Evolutionary conservation across 1,139 yeast genomes (phyloP).

Genomic region (Debaryomycetaceae sp.): DNA sequence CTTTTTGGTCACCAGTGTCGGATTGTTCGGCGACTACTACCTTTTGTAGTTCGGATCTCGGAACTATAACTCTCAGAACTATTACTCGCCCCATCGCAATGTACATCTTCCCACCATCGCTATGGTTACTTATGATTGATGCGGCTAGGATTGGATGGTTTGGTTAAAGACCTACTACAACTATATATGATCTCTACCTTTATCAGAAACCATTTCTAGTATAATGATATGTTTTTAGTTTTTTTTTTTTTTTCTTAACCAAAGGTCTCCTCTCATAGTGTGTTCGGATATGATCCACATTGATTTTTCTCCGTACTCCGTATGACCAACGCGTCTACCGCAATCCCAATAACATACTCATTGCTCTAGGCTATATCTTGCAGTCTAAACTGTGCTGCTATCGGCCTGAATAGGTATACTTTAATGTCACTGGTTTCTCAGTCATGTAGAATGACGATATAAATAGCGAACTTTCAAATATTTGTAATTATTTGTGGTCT

Average conservation of each 20-base stretch:
- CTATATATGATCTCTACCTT: not conserved
- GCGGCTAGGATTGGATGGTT: not conserved
- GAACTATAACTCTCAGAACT: not conserved
- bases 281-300: too few species aligned
- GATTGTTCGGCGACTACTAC: conserved; percentile 48
- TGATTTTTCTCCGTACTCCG: too few species aligned
- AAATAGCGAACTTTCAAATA: too few species aligned
- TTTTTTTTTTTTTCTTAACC: not conserved
- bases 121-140: not conserved
- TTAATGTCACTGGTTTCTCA: too few species aligned
- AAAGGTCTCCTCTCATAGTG: too few species aligned
- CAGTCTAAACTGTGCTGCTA: too few species aligned
- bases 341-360: too few species aligned
- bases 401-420: too few species aligned
- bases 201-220: not conserved
- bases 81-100: not conserved
- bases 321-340: too few species aligned
- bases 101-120: not conserved
- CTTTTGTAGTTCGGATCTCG: conserved; percentile 13
- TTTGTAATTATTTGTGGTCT: too few species aligned
- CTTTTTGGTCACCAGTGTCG: conserved; percentile 42
- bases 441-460: too few species aligned
- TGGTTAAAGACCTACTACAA: not conserved
- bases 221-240: not conserved
- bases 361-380: too few species aligned